Percentiles rank a stretch among this genome's conserved stretches.
Conservation (phyloP, 2,329 filamentous ascomycete genomes). For the Paecilomyces fulvus region DNA sequence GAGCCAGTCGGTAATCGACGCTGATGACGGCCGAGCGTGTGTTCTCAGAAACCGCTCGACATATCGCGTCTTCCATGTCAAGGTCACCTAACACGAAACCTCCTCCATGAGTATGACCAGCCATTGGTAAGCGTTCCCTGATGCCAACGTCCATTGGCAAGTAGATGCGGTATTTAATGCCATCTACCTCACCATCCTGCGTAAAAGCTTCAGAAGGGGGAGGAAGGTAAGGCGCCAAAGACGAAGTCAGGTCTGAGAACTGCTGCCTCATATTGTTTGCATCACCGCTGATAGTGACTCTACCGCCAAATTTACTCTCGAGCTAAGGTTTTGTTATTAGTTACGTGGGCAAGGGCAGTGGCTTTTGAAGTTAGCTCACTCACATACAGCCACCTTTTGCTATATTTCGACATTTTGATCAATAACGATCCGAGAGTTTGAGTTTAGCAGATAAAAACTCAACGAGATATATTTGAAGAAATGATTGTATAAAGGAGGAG, state of each 20-base stretch:
- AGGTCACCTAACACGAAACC: constrained; percentile 38
- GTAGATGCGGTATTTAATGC: neutral
- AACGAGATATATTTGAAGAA: too few species aligned
- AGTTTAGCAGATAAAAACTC: too few species aligned
- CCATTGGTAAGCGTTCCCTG: constrained; percentile 5
- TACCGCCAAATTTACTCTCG: neutral
- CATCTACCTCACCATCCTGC: neutral
- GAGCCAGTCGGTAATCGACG: constrained; percentile 45
- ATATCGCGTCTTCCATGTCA: constrained; percentile 35
- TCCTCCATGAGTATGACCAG: constrained; percentile 32
- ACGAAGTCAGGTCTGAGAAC: neutral
- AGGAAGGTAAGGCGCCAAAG: neutral
- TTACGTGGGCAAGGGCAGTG: neutral
- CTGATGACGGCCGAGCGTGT: constrained; percentile 38
- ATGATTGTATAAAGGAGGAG: too few species aligned
- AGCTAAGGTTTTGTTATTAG: neutral
- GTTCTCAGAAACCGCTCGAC: constrained; percentile 29
- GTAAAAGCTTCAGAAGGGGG: neutral
- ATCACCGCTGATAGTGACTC: neutral
- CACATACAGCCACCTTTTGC: too few species aligned
- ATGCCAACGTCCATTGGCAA: neutral
- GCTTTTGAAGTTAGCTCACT: neutral
- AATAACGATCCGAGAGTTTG: too few species aligned
- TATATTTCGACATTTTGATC: too few species aligned
- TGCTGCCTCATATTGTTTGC: neutral